phyloP scores from a whole-genome alignment of 768 basidiomycete species.

The Boletus pseudo-olivaceus region DNA sequence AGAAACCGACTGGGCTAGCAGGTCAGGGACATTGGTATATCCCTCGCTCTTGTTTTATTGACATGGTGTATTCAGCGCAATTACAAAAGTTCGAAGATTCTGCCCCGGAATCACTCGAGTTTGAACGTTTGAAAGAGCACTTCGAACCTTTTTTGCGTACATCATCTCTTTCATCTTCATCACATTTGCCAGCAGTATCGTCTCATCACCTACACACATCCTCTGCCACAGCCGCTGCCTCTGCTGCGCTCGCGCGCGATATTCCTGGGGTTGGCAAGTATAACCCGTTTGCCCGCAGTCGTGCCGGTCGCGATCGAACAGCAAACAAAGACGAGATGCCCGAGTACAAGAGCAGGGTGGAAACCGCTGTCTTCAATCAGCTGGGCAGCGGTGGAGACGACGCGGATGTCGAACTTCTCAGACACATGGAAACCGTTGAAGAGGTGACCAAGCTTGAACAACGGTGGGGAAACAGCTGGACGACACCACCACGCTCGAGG shows the following conservation, averaged over 20 bases:
- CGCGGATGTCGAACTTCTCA: slow-evolving; percentile 67
- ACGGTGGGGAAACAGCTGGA: slow-evolving; percentile 82
- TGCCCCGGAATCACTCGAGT: slow-evolving; percentile 80
- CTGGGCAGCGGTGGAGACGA: slow-evolving; percentile 61
- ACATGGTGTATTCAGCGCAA: slow-evolving; percentile 55
- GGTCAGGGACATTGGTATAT: slow-evolving; percentile 44
- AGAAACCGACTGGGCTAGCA: slow-evolving; percentile 94
- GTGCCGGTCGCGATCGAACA: slow-evolving; percentile 56
- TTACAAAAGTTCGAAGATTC: slow-evolving; percentile 88
- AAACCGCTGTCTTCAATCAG: slow-evolving; percentile 53
- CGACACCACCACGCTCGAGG: slow-evolving; percentile 59
- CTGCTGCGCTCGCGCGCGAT: slow-evolving; percentile 84
- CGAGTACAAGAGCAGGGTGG: slow-evolving; percentile 71
- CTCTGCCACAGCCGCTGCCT: slow-evolving; percentile 85
- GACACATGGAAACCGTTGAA: slow-evolving; percentile 54
- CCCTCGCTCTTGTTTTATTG: neutral
- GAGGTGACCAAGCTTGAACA: slow-evolving; percentile 73
- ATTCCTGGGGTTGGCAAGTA: slow-evolving; percentile 80
- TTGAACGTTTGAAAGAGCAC: slow-evolving; percentile 93
- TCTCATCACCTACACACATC: slow-evolving; percentile 75
- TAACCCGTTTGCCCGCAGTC: slow-evolving; percentile 53
- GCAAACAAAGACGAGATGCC: slow-evolving; percentile 73
- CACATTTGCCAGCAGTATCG: slow-evolving; percentile 45
- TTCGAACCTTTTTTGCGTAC: slow-evolving; percentile 93
- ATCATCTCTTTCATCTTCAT: slow-evolving; percentile 69